A percentile compares a stretch with the other conserved stretches of the same genome.
These are phyloP conservation scores for Onygenales sp. DNA, from an alignment of 2,329 filamentous ascomycete species.

Conservation along the genomic window DNA sequence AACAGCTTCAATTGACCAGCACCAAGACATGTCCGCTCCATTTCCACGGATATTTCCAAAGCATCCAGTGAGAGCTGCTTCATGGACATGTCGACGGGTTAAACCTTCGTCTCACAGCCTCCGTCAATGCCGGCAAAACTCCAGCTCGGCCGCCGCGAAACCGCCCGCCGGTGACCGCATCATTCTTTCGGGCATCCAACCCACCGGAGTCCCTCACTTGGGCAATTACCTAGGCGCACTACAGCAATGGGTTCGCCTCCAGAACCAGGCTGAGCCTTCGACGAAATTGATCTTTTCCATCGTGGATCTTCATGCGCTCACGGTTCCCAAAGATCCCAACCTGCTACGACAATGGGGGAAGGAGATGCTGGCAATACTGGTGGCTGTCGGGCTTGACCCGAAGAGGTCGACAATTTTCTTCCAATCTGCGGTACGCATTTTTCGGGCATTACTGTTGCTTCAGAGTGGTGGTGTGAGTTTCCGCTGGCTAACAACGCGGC, in stretches of 20 bases:
- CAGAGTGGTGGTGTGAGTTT: not conserved
- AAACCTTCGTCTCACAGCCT: not conserved
- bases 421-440: slow-evolving; percentile 58
- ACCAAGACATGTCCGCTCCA: not conserved
- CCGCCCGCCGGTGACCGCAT: slow-evolving; percentile 28
- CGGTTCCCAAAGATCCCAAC: slow-evolving; percentile 57
- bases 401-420: slow-evolving; percentile 70
- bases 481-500: not conserved
- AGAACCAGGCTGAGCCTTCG: slow-evolving; percentile 43
- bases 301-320: slow-evolving; percentile 91
- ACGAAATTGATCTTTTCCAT: slow-evolving; percentile 68
- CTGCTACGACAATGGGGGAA: slow-evolving; percentile 56
- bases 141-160: slow-evolving; percentile 2
- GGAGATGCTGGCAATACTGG: slow-evolving; percentile 67
- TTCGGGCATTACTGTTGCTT: not conserved
- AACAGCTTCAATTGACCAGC: not conserved
- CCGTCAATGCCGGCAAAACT: slow-evolving; percentile 7
- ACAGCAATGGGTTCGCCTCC: slow-evolving; percentile 73
- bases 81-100: not conserved
- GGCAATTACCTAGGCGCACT: slow-evolving; percentile 93
- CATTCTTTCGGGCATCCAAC: slow-evolving; percentile 95
- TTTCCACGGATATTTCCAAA: not conserved
- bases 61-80: not conserved
- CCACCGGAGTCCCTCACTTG: slow-evolving; percentile 85
- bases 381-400: slow-evolving; percentile 78